These are phyloP conservation scores for Suhomyces wounanorum DNA, from an alignment of 1,139 yeast species.

Conservation along the genomic window DNA sequence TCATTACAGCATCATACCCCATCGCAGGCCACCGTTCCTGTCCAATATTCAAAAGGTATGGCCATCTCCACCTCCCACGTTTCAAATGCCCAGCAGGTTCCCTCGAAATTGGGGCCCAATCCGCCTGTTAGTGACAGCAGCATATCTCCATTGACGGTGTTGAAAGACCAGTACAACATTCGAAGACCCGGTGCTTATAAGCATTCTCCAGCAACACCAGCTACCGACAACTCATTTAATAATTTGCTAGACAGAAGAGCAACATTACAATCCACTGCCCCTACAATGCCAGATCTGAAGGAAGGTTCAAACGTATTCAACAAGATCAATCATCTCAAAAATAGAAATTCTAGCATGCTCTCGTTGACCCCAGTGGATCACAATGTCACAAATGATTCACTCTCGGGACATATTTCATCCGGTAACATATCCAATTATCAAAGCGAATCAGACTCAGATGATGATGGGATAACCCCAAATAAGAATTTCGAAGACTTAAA, in stretches of 20 bases:
- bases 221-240: slow-evolving; percentile 27
- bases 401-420: neutral
- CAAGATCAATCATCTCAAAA: neutral
- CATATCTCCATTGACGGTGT: slow-evolving; percentile 33
- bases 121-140: slow-evolving; percentile 11
- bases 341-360: neutral
- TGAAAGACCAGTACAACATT: slow-evolving; percentile 33
- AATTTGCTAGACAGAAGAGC: slow-evolving; percentile 15
- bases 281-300: slow-evolving; percentile 16
- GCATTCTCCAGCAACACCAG: slow-evolving; percentile 3
- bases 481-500: slow-evolving; percentile 2
- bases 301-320: neutral
- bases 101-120: neutral
- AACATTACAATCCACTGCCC: slow-evolving; percentile 10
- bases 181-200: slow-evolving; percentile 21
- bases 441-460: slow-evolving; percentile 33
- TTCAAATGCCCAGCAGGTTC: neutral
- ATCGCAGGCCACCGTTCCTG: neutral
- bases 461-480: slow-evolving; percentile 25
- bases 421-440: slow-evolving; percentile 20
- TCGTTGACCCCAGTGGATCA: neutral
- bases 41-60: neutral
- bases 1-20: slow-evolving; percentile 13
- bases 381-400: slow-evolving; percentile 4
- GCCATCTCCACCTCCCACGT: neutral